Evolutionary conservation across 2,329 filamentous ascomycete species (phyloP).

Genomic region (Myriosclerotinia curreyana): DNA sequence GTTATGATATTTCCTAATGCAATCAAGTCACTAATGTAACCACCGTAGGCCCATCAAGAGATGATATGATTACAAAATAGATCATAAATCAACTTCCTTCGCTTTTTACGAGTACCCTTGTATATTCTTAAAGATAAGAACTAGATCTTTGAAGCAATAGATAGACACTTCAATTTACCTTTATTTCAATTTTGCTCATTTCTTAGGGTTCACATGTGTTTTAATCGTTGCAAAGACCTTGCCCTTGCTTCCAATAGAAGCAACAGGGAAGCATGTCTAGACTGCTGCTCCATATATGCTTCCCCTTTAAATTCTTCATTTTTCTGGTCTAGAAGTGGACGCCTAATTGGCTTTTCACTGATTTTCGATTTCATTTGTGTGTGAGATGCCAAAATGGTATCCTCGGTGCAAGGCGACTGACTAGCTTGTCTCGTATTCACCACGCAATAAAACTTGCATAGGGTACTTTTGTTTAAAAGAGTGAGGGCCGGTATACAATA

Average conservation of each 20-base stretch:
- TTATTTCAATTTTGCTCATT: neutral
- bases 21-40: neutral
- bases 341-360: neutral
- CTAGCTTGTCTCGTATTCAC: too few relatives aligned
- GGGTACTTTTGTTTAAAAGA: too few relatives aligned
- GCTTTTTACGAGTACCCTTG: neutral
- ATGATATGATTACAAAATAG: conserved; percentile 22
- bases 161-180: conserved; percentile 1
- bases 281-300: neutral
- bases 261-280: neutral
- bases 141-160: conserved; percentile 12
- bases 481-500: too few relatives aligned
- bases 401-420: too few relatives aligned
- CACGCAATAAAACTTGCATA: too few relatives aligned
- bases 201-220: neutral
- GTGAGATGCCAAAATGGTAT: too few relatives aligned
- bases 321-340: neutral
- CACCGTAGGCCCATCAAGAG: conserved; percentile 16
- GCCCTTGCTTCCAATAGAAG: neutral
- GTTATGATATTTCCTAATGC: too few relatives aligned
- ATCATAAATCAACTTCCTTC: neutral
- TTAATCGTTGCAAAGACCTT: neutral
- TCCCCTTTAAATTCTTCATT: neutral
- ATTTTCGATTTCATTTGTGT: too few relatives aligned
- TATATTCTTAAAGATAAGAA: neutral